phyloP scores from a whole-genome alignment of 2,329 filamentous ascomycete genomes.

The Atkinsonella texensis region DNA sequence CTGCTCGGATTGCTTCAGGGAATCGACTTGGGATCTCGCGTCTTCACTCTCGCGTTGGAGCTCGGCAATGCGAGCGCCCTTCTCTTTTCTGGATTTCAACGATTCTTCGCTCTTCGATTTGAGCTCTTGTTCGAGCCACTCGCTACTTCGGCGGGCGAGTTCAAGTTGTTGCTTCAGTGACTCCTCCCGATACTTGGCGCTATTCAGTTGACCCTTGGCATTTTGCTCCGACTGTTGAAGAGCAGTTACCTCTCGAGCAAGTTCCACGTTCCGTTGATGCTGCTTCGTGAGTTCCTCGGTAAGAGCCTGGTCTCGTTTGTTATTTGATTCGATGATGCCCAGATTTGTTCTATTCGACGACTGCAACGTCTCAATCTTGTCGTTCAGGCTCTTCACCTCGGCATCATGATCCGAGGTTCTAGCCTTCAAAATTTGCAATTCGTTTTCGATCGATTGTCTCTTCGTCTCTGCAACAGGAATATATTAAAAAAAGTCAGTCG shows the following conservation, averaged over 20 bases:
- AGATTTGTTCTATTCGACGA: slow-evolving; percentile 86
- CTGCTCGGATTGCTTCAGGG: slow-evolving; percentile 67
- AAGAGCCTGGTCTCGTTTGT: slow-evolving; percentile 71
- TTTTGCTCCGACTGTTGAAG: slow-evolving; percentile 77
- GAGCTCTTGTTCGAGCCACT: slow-evolving; percentile 86
- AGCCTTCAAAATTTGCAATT: slow-evolving; percentile 67
- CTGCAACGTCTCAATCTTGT: slow-evolving; percentile 77
- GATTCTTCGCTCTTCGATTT: slow-evolving; percentile 82
- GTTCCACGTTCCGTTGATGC: slow-evolving; percentile 75
- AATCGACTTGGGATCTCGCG: slow-evolving; percentile 61
- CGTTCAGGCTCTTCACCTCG: slow-evolving; percentile 63
- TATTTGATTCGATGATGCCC: slow-evolving; percentile 80
- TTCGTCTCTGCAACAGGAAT: slow-evolving; percentile 50
- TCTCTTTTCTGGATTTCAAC: slow-evolving; percentile 87
- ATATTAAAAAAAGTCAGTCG: not conserved
- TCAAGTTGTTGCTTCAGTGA: slow-evolving; percentile 84
- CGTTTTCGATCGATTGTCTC: slow-evolving; percentile 64
- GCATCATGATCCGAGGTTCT: slow-evolving; percentile 62
- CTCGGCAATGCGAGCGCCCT: slow-evolving; percentile 77
- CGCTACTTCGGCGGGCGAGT: slow-evolving; percentile 75
- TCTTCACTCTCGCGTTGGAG: slow-evolving; percentile 86
- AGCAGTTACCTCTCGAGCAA: slow-evolving; percentile 69
- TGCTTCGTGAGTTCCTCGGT: slow-evolving; percentile 78
- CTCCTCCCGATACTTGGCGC: slow-evolving; percentile 82
- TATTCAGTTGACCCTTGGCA: slow-evolving; percentile 66